Evolutionary conservation across 2,329 filamentous ascomycete genomes (phyloP), one percentile per base, ranked within the genome.

Genomic region (Curvularia sp.): DNA sequence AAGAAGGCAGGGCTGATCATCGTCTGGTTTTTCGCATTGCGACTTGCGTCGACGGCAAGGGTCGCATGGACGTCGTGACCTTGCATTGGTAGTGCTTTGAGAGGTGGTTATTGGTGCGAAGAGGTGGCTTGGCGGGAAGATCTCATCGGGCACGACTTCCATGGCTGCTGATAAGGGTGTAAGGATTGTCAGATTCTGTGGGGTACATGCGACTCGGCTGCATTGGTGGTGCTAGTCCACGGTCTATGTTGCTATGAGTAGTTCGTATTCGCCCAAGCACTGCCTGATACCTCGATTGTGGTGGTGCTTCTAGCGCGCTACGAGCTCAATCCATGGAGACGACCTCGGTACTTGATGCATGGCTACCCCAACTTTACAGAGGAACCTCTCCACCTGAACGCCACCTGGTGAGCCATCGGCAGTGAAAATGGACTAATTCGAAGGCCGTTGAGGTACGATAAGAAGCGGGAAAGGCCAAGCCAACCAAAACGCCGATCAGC

Each of bases 1-100:
- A 54, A 88, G 82, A 60, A 88, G 81, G 75, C 89, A 92, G 57
- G 80, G 80, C 26, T 80, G 80, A 61, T 88, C 85, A 62, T 87
- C 87, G 68, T 90, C 88, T 62, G 88, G 85, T 73, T 88, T 82
- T 63, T 89, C 85, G 78, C 89, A 92, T 77, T 85, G 85, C 64
- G 85, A 84, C 69, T 88, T 86, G 61, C 87, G 84, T 71, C 83
- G 83, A 57, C 86, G 82, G 75, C 89, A 92, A 41, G 86, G 83
- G 75, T 89, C 86, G 75, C 89, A 92, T 39, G 88, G 85, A 55
- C 84, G 80, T 15, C 70, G 66, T 18, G 72, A 65, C 49, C 69
- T 58, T 9, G 60, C 46, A 47, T 72, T 69, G 4, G 30, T 48
- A 31, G 35, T 49, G 20, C 30, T 56, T 8, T 61, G 41, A 4